A percentile compares a stretch with the other conserved stretches of the same genome.
Conservation (phyloP, 2,329 filamentous ascomycete genomes). For the Fusarium zealandicum region DNA sequence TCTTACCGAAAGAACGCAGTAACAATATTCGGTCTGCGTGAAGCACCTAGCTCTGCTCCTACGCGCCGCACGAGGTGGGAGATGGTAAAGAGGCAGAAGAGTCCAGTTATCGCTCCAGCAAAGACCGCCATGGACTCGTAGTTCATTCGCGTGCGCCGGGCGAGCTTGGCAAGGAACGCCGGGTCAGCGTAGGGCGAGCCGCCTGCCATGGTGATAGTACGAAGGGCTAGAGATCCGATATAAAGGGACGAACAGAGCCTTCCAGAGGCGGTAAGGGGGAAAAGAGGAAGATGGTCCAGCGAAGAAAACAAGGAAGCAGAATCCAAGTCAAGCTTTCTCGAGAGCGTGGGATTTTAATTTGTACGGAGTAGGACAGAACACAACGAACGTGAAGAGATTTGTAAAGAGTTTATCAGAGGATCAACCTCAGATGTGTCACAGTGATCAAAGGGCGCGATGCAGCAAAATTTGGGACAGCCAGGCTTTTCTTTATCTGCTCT, state of each 20-base stretch:
- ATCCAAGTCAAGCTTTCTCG: conserved; percentile 10
- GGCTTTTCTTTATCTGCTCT: conserved; percentile 8
- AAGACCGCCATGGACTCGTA: conserved; percentile 38
- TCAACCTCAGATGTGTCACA: conserved; percentile 26
- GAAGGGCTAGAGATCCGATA: background rate
- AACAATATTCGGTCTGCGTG: conserved; percentile 10
- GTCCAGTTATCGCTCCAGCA: conserved; percentile 24
- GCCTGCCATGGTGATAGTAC: conserved; percentile 26
- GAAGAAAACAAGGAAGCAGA: background rate
- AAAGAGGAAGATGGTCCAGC: background rate
- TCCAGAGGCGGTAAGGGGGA: background rate
- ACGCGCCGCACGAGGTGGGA: conserved; percentile 24
- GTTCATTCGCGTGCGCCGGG: conserved; percentile 37
- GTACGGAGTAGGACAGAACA: conserved; percentile 28
- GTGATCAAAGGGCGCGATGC: conserved; percentile 11
- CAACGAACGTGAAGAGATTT: conserved; percentile 24
- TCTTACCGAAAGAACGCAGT: conserved; percentile 31
- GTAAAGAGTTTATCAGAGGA: conserved; percentile 21
- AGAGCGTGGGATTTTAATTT: conserved; percentile 16
- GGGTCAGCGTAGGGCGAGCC: conserved; percentile 21
- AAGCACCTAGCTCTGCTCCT: conserved; percentile 16
- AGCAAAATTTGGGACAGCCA: background rate
- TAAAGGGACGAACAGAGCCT: background rate
- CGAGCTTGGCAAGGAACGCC: conserved; percentile 33
- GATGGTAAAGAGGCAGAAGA: conserved; percentile 20